phyloP scores from a whole-genome alignment of 768 basidiomycete genomes.

The Hypsizygus marmoreus region DNA sequence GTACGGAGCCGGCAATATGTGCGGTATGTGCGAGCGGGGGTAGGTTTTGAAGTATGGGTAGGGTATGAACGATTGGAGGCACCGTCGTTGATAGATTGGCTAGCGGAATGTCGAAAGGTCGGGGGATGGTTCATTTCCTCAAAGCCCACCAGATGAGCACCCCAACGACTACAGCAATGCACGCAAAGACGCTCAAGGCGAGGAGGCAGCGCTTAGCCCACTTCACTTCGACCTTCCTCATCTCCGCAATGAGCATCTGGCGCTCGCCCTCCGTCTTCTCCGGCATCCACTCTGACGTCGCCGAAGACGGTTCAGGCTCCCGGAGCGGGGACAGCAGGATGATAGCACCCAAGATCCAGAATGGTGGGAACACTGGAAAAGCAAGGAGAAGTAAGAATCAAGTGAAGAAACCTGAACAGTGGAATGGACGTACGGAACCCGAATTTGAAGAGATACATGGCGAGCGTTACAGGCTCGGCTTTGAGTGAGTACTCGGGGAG shows the following conservation, averaged over 20 bases:
- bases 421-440: conserved; percentile 58
- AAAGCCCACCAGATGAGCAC: conserved; percentile 29
- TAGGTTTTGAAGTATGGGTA: no score
- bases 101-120: no score
- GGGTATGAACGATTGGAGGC: no score
- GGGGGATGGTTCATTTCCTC: background rate
- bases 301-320: conserved; percentile 32
- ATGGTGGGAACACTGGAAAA: conserved; percentile 52
- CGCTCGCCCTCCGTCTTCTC: conserved; percentile 54
- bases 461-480: conserved; percentile 55
- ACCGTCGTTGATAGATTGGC: no score
- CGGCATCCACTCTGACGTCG: conserved; percentile 46
- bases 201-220: conserved; percentile 55
- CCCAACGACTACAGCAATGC: conserved; percentile 32
- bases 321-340: conserved; percentile 54
- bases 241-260: conserved; percentile 40
- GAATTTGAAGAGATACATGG: conserved; percentile 60
- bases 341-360: conserved; percentile 57
- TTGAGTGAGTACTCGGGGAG: no score
- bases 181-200: conserved; percentile 48
- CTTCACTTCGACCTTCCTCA: conserved; percentile 48
- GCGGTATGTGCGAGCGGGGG: no score
- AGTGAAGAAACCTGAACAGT: background rate
- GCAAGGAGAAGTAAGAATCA: conserved; percentile 4
- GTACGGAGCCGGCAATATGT: no score